These are phyloP conservation scores for Pyrenophora seminiperda DNA, from an alignment of 2,329 filamentous ascomycete species.

Conservation along the genomic window DNA sequence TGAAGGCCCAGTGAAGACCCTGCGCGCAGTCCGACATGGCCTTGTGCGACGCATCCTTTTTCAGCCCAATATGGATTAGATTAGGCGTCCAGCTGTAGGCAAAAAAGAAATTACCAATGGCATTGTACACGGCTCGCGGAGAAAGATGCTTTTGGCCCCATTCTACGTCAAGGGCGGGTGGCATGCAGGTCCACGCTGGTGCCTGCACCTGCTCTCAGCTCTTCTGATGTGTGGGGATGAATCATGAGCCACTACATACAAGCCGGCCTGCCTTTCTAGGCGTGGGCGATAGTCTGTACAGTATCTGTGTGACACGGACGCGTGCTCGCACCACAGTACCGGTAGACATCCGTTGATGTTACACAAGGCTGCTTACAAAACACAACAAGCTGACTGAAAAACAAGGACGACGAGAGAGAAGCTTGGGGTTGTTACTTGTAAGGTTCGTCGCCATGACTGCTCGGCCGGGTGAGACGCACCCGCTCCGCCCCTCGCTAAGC, in stretches of 20 bases:
- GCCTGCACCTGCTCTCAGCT: too few species aligned
- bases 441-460: too few species aligned
- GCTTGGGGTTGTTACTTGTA: too few species aligned
- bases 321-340: neutral
- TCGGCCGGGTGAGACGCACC: too few species aligned
- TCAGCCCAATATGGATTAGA: conserved; percentile 5
- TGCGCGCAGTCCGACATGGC: conserved; percentile 18
- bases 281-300: conserved; percentile 24
- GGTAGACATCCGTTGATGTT: conserved; percentile 8
- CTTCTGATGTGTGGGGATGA: conserved; percentile 22
- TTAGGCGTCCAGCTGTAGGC: conserved; percentile 1
- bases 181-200: conserved; percentile 16
- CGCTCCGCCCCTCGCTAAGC: neutral
- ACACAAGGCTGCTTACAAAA: neutral
- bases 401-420: too few species aligned
- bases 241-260: conserved; percentile 23
- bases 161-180: conserved; percentile 15
- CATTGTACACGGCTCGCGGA: conserved; percentile 7
- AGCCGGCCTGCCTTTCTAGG: conserved; percentile 19
- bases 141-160: conserved; percentile 5
- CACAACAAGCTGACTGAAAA: too few species aligned
- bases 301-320: conserved; percentile 22
- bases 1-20: neutral
- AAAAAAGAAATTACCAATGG: conserved; percentile 12
- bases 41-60: conserved; percentile 10